Evolutionary conservation across 805 yeast genomes (phyloP), one percentile per base, ranked within the genome.

Genomic region (Yarrowia hollandica): DNA sequence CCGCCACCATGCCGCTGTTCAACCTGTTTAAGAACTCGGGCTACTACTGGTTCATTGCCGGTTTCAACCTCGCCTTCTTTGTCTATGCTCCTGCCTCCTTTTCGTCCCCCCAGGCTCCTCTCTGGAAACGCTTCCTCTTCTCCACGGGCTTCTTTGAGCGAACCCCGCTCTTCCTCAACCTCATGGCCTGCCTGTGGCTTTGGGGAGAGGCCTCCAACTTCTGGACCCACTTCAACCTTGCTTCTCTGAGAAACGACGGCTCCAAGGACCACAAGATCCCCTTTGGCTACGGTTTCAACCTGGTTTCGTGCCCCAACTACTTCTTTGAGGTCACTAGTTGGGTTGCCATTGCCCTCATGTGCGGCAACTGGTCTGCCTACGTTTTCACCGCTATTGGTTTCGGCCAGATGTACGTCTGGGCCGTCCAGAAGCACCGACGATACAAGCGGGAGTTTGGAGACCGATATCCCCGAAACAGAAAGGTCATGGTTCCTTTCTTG

Each of bases 11-110:
- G 99, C 99, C 99, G 4, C 67, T 87, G 39, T 80, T 82, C 70
- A 88, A 90, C 72, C 74, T 94, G 61, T 88, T 92, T 79, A 90
- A 91, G 74, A 94, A 94, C 75, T 85, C 90, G 35, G 77, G 81
- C 64, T 97, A 94, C 72, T 94, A 94, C 74, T 92, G 97, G 97
- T 71, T 88, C n/a, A 75, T 92, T 64, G 86, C 90, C 59, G 97
- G 98, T 8, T 69, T 81, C 11, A 71, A 78, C 62, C 72, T 82
- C 62, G 80, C 83, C 3, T 74, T 73, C 63, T 83, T 81, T 64
- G 70, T 77, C 23, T 82, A 81, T 57, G 74, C 75, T 2, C 80
- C 80, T 10, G 62, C 64, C 14, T 65, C 74, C 55, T 69, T 68
- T 64, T 63, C 64, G 19, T 44, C 60, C 15, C 60, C 65, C 16